These are phyloP conservation scores for Coccomyxa sp. DNA, from an alignment of 139 green algal genomes.

Conservation along the genomic window DNA sequence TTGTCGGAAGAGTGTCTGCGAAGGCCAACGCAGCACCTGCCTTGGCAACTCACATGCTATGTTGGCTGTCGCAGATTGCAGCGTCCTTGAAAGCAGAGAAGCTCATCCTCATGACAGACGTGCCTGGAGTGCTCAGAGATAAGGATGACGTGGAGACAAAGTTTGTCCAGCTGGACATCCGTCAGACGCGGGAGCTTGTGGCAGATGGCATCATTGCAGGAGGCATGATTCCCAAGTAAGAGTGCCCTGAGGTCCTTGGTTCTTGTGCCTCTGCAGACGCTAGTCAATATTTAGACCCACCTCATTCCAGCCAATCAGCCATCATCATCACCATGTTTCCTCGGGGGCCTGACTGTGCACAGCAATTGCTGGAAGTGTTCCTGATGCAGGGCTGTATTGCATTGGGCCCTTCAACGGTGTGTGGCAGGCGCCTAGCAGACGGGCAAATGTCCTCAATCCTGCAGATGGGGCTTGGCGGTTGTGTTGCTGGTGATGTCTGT, in stretches of 20 bases:
- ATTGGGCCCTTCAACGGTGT: neutral
- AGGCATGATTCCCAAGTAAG: slow-evolving; percentile 97
- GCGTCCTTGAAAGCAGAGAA: slow-evolving; percentile 93
- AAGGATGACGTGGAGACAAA: slow-evolving; percentile 85
- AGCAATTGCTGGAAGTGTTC: no score
- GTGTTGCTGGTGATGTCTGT: neutral
- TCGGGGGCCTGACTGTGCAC: no score
- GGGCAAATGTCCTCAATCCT: neutral
- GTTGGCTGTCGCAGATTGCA: slow-evolving; percentile 76
- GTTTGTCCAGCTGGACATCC: slow-evolving; percentile 71
- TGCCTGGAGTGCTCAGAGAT: slow-evolving; percentile 85
- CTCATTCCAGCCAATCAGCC: no score
- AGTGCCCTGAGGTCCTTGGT: no score
- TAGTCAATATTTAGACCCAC: no score
- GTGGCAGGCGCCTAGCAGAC: neutral
- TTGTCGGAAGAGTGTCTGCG: no score
- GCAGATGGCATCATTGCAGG: slow-evolving; percentile 90
- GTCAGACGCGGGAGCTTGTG: slow-evolving; percentile 66
- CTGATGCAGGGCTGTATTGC: neutral
- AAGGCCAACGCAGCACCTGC: no score
- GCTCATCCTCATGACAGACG: slow-evolving; percentile 99
- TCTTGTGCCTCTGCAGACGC: no score
- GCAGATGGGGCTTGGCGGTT: no score
- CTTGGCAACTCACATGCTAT: neutral
- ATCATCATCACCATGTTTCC: no score